A percentile compares a stretch with the other conserved stretches of the same genome.
phyloP scores from a whole-genome alignment of 78 protist genomes.

The Emiliania huxleyi region DNA sequence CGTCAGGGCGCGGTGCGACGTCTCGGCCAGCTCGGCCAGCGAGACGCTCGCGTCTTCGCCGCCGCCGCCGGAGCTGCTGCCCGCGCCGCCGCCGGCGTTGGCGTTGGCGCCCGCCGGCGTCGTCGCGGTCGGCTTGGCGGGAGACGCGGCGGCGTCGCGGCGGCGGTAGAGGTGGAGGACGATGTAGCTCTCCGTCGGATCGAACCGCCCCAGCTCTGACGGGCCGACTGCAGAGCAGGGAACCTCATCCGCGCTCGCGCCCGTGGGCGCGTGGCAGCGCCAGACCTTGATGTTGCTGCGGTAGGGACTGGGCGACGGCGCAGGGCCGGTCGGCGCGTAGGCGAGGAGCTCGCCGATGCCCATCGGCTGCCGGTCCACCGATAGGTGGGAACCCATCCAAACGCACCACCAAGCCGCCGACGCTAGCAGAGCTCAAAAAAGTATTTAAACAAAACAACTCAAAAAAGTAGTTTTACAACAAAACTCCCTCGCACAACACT shows the following conservation, averaged over 20 bases:
- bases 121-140: neutral
- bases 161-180: neutral
- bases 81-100: neutral
- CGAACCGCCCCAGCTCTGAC: neutral
- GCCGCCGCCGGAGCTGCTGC: too few species aligned
- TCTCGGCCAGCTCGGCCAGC: neutral
- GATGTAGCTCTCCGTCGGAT: neutral
- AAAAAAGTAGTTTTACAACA: too few species aligned
- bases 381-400: neutral
- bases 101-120: neutral
- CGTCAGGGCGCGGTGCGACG: neutral
- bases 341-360: neutral
- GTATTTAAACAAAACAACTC: too few species aligned
- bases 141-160: too few species aligned
- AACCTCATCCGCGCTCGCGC: neutral
- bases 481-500: too few species aligned
- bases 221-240: neutral
- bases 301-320: neutral
- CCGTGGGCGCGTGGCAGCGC: neutral
- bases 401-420: too few species aligned
- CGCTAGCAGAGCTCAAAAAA: too few species aligned
- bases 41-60: neutral
- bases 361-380: neutral
- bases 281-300: neutral
- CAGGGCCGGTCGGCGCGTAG: neutral